Evolutionary conservation across 495 filamentous ascomycete species (phyloP).

Genomic region (Daldinia caldariorum): DNA sequence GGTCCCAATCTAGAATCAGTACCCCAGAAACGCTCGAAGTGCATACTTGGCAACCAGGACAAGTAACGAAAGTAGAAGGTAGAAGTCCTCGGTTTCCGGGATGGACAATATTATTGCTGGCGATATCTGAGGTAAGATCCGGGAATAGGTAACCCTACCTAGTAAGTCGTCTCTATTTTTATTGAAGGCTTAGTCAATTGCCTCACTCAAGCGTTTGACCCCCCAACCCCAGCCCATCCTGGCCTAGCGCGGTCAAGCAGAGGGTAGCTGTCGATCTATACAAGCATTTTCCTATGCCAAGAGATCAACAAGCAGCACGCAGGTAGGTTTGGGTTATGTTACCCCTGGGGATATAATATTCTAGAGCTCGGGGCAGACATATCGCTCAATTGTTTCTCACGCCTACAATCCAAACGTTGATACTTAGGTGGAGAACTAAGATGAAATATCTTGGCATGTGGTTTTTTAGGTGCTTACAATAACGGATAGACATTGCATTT

Average conservation of each 20-base stretch:
- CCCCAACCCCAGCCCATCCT: slow-evolving; percentile 1
- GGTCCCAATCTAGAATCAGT: not conserved
- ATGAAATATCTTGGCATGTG: slow-evolving; percentile 1
- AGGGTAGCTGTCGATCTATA: slow-evolving; percentile 33
- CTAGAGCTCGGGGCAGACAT: not conserved
- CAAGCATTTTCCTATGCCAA: slow-evolving; percentile 26
- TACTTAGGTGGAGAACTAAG: not conserved
- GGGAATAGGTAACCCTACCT: slow-evolving; percentile 33
- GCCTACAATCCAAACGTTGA: not conserved
- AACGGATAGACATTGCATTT: not conserved
- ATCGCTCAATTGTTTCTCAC: not conserved
- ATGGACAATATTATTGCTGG: not conserved
- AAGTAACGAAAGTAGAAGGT: not conserved
- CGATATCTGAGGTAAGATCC: slow-evolving; percentile 31
- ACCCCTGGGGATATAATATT: slow-evolving; percentile 1
- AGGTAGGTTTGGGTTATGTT: slow-evolving; percentile 11
- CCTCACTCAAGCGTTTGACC: not conserved
- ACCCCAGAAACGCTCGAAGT: not conserved
- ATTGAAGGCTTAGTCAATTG: slow-evolving; percentile 11
- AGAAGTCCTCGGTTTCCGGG: not conserved
- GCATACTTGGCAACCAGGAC: not conserved
- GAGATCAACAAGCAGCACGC: slow-evolving; percentile 24
- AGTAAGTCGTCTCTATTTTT: slow-evolving; percentile 21
- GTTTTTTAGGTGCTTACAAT: slow-evolving; percentile 31
- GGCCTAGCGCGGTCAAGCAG: slow-evolving; percentile 12